Base-by-base conservation (phyloP, 2,329 filamentous ascomycete genomes). In the Periglandula ipomoeae region DNA sequence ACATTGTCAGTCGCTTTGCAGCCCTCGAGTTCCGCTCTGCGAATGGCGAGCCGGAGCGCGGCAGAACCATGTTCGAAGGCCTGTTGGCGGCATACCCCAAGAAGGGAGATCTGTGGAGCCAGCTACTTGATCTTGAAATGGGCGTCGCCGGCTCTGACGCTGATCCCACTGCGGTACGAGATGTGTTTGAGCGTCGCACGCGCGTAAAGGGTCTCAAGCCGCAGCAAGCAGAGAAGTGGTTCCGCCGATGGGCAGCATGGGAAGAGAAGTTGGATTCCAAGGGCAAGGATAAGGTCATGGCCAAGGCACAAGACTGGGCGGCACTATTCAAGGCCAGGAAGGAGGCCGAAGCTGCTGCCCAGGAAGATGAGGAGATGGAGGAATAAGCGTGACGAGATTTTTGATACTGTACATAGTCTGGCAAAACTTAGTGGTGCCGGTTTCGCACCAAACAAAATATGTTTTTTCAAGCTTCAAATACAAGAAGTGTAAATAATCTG, bases 31-130 rank as follows among this genome's bases (percentile, higher is more conserved):
- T 95, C 76, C 85, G 83, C 55, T 91, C 87, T 10, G 67, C 81
- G 7, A 81, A 85, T 59, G 90, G 90, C 48, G 87, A 94, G 58
- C 74, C 89, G 3, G 94, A 98, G 70, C 87, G 88, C 50, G 93
- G 93, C 9, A 85, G 94, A 17, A 98, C 94, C 23, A 84, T 97
- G 61, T 97, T 97, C 59, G 91, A 96, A 66, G 86, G 85, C 35
- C 75, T 98, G 8, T 75, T 98, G 7, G 79, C 81, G 32, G 84
- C 85, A 4, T 95, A 85, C 72, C 88, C 89, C 41, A 95, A 94
- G 73, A 87, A 89, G 65, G 81, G 89, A 51, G 89, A 96, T 63
- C 73, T 97, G 46, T 97, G 91, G 91, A 93, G 89, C 66, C 84
- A 95, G 67, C 82, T 95, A 55, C 70, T 96, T 1, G 89, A 95